phyloP scores from a whole-genome alignment of 352 stramenopile genomes.

The Saprolegnia parasitica region DNA sequence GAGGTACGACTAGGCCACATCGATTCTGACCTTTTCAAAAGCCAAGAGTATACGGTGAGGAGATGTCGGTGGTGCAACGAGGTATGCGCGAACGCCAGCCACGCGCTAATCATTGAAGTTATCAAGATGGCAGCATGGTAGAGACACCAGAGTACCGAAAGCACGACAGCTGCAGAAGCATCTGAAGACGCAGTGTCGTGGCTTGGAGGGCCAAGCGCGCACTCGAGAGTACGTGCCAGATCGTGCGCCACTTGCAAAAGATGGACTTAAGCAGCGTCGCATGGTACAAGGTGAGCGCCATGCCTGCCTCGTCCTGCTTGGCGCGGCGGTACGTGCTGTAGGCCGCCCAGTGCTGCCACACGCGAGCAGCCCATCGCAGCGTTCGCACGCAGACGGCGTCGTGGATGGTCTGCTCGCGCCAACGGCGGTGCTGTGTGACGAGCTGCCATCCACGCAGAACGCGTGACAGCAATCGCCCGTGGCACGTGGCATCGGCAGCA shows the following conservation, averaged over 20 bases:
- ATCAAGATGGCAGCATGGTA: not conserved
- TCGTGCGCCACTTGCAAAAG: not conserved
- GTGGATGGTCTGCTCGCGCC: too few relatives aligned
- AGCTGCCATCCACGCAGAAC: too few relatives aligned
- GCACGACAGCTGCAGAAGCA: not conserved
- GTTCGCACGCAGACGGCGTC: too few relatives aligned
- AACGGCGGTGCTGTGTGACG: too few relatives aligned
- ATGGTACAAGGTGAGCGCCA: not conserved
- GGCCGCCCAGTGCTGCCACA: not conserved
- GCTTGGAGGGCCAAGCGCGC: not conserved
- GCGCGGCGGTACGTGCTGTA: not conserved
- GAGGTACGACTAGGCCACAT: too few relatives aligned
- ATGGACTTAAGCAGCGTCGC: not conserved
- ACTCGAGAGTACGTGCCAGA: not conserved
- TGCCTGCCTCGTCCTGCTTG: not conserved
- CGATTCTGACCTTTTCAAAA: too few relatives aligned
- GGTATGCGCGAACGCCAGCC: too few relatives aligned
- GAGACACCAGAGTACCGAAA: not conserved
- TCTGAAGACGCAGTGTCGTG: not conserved
- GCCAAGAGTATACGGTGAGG: too few relatives aligned
- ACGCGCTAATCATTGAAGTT: too few relatives aligned
- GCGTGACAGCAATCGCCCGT: too few relatives aligned
- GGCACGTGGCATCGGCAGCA: too few relatives aligned
- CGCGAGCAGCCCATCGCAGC: not conserved
- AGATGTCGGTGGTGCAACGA: too few relatives aligned